A percentile compares a stretch with the other conserved stretches of the same genome.
These are phyloP conservation scores for Boletus tomentosulus DNA, from an alignment of 768 basidiomycete species.

Conservation along the genomic window DNA sequence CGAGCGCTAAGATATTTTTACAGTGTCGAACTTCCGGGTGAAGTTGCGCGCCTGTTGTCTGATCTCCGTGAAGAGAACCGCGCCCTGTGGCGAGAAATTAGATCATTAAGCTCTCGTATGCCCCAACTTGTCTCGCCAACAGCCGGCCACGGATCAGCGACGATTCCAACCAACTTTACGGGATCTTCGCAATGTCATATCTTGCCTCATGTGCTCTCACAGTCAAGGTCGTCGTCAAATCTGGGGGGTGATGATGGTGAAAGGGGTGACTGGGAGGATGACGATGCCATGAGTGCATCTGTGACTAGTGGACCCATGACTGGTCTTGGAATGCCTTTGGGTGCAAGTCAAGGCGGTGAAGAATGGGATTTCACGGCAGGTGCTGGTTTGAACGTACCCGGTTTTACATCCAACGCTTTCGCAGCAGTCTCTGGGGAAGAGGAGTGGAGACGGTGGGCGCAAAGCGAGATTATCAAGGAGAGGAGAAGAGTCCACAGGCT, in stretches of 20 bases:
- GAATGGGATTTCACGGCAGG: conserved; percentile 21
- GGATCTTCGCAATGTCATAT: conserved; percentile 10
- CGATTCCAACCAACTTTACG: conserved; percentile 5
- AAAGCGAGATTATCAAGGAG: conserved; percentile 48
- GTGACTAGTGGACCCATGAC: conserved; percentile 2
- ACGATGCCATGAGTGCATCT: conserved; percentile 16
- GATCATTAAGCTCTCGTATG: conserved; percentile 17
- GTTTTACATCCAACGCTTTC: conserved; percentile 8
- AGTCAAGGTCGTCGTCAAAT: conserved; percentile 29
- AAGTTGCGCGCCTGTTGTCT: conserved; percentile 51
- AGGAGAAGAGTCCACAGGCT: conserved; percentile 59
- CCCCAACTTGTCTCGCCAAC: conserved; percentile 12
- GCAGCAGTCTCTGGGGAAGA: conserved; percentile 12
- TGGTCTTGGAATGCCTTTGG: conserved; percentile 12
- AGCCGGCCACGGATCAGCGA: neutral
- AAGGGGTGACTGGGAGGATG: conserved; percentile 29
- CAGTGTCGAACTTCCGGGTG: conserved; percentile 76
- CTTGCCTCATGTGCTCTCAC: conserved; percentile 11
- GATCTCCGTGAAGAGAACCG: conserved; percentile 73
- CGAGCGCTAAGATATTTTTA: conserved; percentile 1
- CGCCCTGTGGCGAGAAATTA: conserved; percentile 44
- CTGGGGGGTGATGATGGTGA: conserved; percentile 24
- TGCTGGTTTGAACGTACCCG: conserved; percentile 11
- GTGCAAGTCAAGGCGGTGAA: conserved; percentile 16
- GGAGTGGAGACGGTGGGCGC: conserved; percentile 30